Evolutionary conservation across 1,284 basidiomycete genomes (phyloP).

Genomic region (Somion occarium): DNA sequence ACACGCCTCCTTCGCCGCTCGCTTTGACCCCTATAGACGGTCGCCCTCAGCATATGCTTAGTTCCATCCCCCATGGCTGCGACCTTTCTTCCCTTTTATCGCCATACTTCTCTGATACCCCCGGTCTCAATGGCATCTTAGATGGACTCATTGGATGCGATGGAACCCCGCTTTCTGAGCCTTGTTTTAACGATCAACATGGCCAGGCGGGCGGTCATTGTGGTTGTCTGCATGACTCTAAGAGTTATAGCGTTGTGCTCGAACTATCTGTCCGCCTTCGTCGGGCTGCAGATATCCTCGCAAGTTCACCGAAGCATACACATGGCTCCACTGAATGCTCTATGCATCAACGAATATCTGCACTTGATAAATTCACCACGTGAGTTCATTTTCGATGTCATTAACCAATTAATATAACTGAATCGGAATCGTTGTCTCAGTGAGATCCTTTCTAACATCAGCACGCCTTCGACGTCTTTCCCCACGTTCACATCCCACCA

Average conservation of each 20-base stretch:
- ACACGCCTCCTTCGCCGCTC: conserved; percentile 13
- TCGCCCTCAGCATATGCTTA: background rate
- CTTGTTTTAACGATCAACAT: conserved; percentile 10
- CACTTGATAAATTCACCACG: conserved; percentile 55
- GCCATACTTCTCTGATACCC: conserved; percentile 15
- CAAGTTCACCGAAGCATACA: conserved; percentile 44
- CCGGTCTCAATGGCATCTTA: conserved; percentile 20
- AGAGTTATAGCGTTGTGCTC: conserved; percentile 51
- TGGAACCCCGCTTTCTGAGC: conserved; percentile 8
- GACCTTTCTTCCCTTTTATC: conserved; percentile 23
- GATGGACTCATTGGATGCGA: conserved; percentile 21
- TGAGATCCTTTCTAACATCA: conserved; percentile 33
- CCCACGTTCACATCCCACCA: conserved; percentile 7
- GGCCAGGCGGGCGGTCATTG: conserved; percentile 36
- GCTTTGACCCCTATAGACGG: conserved; percentile 13
- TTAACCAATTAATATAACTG: conserved; percentile 10
- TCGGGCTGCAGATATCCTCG: conserved; percentile 51
- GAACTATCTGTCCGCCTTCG: conserved; percentile 59
- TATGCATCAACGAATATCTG: conserved; percentile 47
- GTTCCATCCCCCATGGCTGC: conserved; percentile 15
- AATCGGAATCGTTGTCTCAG: too few species aligned
- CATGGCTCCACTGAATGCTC: conserved; percentile 38
- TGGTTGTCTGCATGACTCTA: conserved; percentile 50
- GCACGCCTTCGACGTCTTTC: conserved; percentile 15
- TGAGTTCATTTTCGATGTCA: conserved; percentile 28